Percentiles rank a stretch among this genome's conserved stretches.
These are phyloP conservation scores for Phialophora expanda DNA, from an alignment of 2,329 filamentous ascomycete genomes.

Conservation along the genomic window DNA sequence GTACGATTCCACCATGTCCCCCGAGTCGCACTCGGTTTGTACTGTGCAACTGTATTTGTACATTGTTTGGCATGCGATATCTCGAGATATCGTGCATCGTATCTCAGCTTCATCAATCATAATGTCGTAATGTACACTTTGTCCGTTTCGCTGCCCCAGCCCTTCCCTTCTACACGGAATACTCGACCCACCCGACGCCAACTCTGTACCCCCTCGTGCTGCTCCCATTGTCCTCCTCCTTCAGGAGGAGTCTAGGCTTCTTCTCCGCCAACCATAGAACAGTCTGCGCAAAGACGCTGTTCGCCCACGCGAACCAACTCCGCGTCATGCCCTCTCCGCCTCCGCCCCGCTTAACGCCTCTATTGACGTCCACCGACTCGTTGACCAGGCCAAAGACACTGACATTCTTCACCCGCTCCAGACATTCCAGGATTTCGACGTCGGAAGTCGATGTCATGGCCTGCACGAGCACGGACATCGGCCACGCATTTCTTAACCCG, in stretches of 20 bases:
- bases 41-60: neutral
- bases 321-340: conserved; percentile 71
- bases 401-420: conserved; percentile 75
- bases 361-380: conserved; percentile 86
- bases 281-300: conserved; percentile 91
- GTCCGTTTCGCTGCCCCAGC: neutral
- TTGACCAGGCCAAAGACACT: conserved; percentile 82
- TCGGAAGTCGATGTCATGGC: conserved; percentile 81
- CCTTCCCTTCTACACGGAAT: conserved; percentile 7
- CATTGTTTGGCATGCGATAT: neutral
- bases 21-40: too few species aligned
- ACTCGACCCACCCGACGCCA: conserved; percentile 34
- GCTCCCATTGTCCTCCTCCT: conserved; percentile 60
- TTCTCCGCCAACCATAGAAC: conserved; percentile 86
- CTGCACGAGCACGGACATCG: conserved; percentile 91
- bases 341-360: conserved; percentile 44
- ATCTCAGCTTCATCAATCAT: neutral
- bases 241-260: conserved; percentile 87
- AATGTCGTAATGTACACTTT: neutral
- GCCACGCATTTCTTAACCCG: conserved; percentile 90
- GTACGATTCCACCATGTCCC: too few species aligned
- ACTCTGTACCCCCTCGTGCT: conserved; percentile 31
- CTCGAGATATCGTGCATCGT: too few species aligned
- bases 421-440: conserved; percentile 73
- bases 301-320: conserved; percentile 98